Evolutionary conservation across 1,284 basidiomycete genomes (phyloP).

Genomic region (Termitomyces sp.): DNA sequence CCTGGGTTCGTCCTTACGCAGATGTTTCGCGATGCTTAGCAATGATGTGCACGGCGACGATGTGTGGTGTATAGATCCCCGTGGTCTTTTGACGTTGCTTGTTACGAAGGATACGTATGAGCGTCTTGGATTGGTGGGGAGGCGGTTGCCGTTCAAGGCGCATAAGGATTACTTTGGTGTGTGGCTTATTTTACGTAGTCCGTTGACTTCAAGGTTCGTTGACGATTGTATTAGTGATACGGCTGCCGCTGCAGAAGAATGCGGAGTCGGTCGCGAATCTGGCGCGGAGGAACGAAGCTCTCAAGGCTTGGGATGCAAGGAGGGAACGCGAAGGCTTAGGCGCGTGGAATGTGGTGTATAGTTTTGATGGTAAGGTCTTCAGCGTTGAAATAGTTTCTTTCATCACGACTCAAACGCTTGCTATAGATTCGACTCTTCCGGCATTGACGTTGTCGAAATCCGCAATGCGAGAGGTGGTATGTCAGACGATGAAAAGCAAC

Average conservation of each 20-base stretch:
- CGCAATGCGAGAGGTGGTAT: slow-evolving; percentile 15
- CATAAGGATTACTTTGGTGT: slow-evolving; percentile 44
- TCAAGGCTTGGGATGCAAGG: slow-evolving; percentile 37
- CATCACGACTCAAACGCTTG: background rate
- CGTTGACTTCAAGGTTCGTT: background rate
- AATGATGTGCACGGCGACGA: slow-evolving; percentile 37
- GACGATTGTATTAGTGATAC: slow-evolving; percentile 37
- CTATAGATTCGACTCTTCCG: slow-evolving; percentile 9
- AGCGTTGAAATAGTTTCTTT: background rate
- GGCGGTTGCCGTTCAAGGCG: slow-evolving; percentile 43
- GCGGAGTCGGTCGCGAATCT: slow-evolving; percentile 27
- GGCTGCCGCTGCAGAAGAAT: slow-evolving; percentile 34
- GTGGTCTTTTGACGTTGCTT: slow-evolving; percentile 50
- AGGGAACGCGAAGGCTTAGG: slow-evolving; percentile 28
- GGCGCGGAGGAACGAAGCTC: slow-evolving; percentile 28
- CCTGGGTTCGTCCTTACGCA: slow-evolving; percentile 8
- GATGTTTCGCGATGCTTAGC: slow-evolving; percentile 32
- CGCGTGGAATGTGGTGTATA: slow-evolving; percentile 42
- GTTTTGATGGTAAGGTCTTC: slow-evolving; percentile 20
- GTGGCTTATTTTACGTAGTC: slow-evolving; percentile 21
- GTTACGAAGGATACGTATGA: slow-evolving; percentile 53
- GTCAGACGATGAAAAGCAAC: slow-evolving; percentile 16
- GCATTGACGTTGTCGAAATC: slow-evolving; percentile 8
- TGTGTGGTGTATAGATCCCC: slow-evolving; percentile 59
- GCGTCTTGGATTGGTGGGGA: slow-evolving; percentile 50